phyloP scores from a whole-genome alignment of 441 rosid species.

The Aquilaria agallochum region DNA sequence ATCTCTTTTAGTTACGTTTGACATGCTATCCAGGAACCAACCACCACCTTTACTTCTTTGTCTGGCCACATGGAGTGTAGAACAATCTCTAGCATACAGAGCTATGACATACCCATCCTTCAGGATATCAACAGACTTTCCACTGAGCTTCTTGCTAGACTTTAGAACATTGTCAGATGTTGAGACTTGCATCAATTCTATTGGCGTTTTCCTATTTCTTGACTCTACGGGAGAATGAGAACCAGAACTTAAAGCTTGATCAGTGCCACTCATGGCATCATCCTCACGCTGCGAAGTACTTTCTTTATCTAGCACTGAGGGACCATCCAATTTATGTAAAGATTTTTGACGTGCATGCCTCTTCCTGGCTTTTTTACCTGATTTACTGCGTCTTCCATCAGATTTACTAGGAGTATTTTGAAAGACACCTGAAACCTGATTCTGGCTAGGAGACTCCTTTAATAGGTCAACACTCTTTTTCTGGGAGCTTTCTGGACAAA shows the following conservation, averaged over 20 bases:
- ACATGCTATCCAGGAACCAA: conserved; percentile 87
- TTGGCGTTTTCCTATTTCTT: conserved; percentile 79
- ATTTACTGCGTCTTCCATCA: conserved; percentile 71
- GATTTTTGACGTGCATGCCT: conserved; percentile 78
- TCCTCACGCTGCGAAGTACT: conserved; percentile 75
- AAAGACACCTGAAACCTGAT: conserved; percentile 48
- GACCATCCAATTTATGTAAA: conserved; percentile 54
- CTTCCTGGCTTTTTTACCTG: conserved; percentile 94
- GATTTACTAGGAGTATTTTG: conserved; percentile 38
- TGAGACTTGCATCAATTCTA: conserved; percentile 56
- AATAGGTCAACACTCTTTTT: conserved; percentile 35
- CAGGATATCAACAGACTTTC: conserved; percentile 52
- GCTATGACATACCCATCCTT: conserved; percentile 93
- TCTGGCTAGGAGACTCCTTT: conserved; percentile 50
- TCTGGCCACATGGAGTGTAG: conserved; percentile 79
- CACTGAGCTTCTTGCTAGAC: conserved; percentile 49
- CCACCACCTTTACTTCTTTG: conserved; percentile 97
- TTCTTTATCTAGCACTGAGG: conserved; percentile 56
- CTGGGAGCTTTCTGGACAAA: conserved; percentile 47
- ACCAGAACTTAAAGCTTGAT: conserved; percentile 73
- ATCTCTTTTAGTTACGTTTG: conserved; percentile 89
- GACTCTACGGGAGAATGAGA: conserved; percentile 83
- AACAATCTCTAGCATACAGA: conserved; percentile 67
- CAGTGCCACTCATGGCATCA: conserved; percentile 85
- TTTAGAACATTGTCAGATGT: conserved; percentile 42